phyloP scores from a whole-genome alignment of 2,329 filamentous ascomycete species.

The Phoma sp. region DNA sequence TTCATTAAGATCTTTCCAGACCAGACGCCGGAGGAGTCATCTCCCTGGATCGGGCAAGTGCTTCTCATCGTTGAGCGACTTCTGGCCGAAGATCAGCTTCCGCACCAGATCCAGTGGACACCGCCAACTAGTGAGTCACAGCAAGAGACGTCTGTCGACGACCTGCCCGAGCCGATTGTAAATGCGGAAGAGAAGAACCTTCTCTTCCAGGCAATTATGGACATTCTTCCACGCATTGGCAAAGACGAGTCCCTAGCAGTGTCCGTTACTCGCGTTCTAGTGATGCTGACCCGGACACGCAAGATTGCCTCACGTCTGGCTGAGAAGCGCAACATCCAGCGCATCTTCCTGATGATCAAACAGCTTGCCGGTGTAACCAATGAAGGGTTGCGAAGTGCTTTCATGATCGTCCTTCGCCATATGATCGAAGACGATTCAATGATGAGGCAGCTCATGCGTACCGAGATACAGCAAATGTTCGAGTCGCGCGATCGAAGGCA shows the following conservation, averaged over 20 bases:
- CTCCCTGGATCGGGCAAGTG: slow-evolving; percentile 90
- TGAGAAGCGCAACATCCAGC: slow-evolving; percentile 86
- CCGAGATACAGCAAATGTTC: slow-evolving; percentile 82
- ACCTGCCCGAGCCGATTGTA: slow-evolving; percentile 67
- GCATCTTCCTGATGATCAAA: slow-evolving; percentile 93
- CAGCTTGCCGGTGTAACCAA: slow-evolving; percentile 83
- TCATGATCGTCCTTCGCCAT: slow-evolving; percentile 88
- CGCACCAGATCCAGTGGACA: slow-evolving; percentile 74
- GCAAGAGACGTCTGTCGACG: slow-evolving; percentile 61
- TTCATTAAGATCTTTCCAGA: slow-evolving; percentile 77
- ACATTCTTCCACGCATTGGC: slow-evolving; percentile 82
- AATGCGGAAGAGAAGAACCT: slow-evolving; percentile 68
- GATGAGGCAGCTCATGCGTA: slow-evolving; percentile 87
- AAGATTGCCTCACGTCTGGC: slow-evolving; percentile 76
- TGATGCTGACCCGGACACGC: slow-evolving; percentile 83
- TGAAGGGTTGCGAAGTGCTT: slow-evolving; percentile 73
- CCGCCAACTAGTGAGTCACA: slow-evolving; percentile 56
- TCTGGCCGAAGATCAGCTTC: slow-evolving; percentile 86
- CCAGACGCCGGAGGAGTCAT: slow-evolving; percentile 75
- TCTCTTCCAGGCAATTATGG: slow-evolving; percentile 78
- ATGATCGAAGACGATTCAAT: slow-evolving; percentile 93
- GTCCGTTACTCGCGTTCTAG: slow-evolving; percentile 80
- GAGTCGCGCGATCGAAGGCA: slow-evolving; percentile 58
- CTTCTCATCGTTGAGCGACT: slow-evolving; percentile 89
- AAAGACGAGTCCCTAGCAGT: slow-evolving; percentile 87